phyloP scores from a whole-genome alignment of 2,329 filamentous ascomycete species.

The Cadophora sp. region DNA sequence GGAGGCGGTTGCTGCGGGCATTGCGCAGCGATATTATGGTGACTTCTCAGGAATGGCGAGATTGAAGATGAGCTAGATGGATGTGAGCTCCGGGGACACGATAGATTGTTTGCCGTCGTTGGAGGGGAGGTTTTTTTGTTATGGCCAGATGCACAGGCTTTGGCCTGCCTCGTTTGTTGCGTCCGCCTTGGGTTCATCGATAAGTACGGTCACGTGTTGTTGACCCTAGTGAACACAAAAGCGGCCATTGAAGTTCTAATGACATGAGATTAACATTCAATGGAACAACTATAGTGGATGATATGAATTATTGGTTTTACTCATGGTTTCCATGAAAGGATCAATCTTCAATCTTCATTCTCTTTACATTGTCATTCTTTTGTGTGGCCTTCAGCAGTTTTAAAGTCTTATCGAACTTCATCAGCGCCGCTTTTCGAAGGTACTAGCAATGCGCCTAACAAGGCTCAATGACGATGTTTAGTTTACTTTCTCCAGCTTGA shows the following conservation, averaged over 20 bases:
- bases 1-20: slow-evolving; percentile 48
- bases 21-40: slow-evolving; percentile 31
- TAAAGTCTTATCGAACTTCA: background rate
- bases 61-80: background rate
- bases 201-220: slow-evolving; percentile 7
- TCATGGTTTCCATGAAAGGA: no score
- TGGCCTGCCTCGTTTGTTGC: background rate
- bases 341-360: no score
- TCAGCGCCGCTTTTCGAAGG: background rate
- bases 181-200: background rate
- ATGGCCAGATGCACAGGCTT: slow-evolving; percentile 17
- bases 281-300: background rate
- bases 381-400: background rate
- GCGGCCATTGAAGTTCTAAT: background rate
- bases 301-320: no score
- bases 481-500: background rate
- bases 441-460: background rate
- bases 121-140: slow-evolving; percentile 16
- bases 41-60: background rate
- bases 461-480: slow-evolving; percentile 11
- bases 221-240: background rate
- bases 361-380: no score
- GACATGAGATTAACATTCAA: background rate
- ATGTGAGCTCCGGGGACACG: background rate
- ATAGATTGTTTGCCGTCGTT: slow-evolving; percentile 17